Evolutionary conservation across 2,329 filamentous ascomycete species (phyloP).

Genomic region (Pseudogymnoascus sp.): DNA sequence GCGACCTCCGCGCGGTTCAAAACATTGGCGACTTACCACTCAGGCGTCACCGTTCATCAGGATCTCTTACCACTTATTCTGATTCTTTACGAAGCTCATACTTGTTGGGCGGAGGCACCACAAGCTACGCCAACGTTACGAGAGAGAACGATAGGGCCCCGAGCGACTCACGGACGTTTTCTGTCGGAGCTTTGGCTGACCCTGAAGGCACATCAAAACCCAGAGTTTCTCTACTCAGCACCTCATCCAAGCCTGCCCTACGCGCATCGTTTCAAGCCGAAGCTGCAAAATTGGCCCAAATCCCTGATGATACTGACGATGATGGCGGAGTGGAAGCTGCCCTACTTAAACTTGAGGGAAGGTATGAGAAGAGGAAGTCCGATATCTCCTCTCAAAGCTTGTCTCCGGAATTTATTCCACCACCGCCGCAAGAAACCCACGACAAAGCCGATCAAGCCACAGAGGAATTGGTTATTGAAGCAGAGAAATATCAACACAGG

Average conservation of each 20-base stretch:
- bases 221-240: slow-evolving; percentile 50
- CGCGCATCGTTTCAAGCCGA: slow-evolving; percentile 79
- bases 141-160: slow-evolving; percentile 34
- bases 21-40: slow-evolving; percentile 53
- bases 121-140: slow-evolving; percentile 39
- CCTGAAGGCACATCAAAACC: slow-evolving; percentile 31
- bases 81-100: slow-evolving; percentile 55
- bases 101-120: slow-evolving; percentile 34
- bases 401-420: slow-evolving; percentile 12
- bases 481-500: slow-evolving; percentile 41
- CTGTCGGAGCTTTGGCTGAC: slow-evolving; percentile 51
- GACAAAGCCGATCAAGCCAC: background rate
- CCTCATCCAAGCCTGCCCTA: slow-evolving; percentile 56
- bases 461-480: slow-evolving; percentile 10
- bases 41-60: slow-evolving; percentile 50
- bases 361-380: slow-evolving; percentile 52
- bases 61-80: slow-evolving; percentile 52
- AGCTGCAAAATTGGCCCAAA: slow-evolving; percentile 76
- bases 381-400: slow-evolving; percentile 19
- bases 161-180: slow-evolving; percentile 42
- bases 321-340: slow-evolving; percentile 92
- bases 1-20: slow-evolving; percentile 62
- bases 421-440: slow-evolving; percentile 10
- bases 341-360: slow-evolving; percentile 84
- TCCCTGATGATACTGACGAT: slow-evolving; percentile 72